Evolutionary conservation across 1,139 yeast genomes (phyloP), one percentile per base, ranked within the genome.

Genomic region (Yamadazyma mexicana): DNA sequence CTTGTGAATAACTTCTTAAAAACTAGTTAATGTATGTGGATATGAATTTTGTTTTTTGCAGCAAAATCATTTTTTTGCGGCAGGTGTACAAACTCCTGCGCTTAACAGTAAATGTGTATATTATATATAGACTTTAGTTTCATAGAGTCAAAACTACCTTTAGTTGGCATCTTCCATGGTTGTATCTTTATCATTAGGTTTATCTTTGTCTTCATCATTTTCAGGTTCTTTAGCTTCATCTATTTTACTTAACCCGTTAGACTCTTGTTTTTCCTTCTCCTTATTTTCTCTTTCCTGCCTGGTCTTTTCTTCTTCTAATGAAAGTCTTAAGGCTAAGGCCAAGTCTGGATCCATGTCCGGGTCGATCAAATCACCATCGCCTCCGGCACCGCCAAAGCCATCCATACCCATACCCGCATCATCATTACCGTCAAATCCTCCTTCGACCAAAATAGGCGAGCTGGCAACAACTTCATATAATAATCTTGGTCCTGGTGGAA

Each of bases 341-440:
- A 92, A 79, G 62, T 94, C 98, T 18, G 98, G 98, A 55, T 92
- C 99, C 81, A 87, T 87, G 50, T 83, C 82, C 22, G 96, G 95
- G 62, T 92, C 98, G 29, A 83, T 77, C 37, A 87, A 83, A 36
- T 71, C 78, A 31, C 71, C 75, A 34, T 75, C 80, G 20, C 73
- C 77, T 27, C 70, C 73, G 32, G 75, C 80, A 40, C 66, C 72
- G 17, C 74, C 79, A 48, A 68, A 73, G 17, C 66, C 74, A 40
- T 64, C 75, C 34, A 58, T 66, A 29, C 71, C 75, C 44, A 53
- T 54, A 40, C 52, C 49, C 23, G 62, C 73, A 24, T 69, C 77
- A 31, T 66, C 66, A 11, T 69, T 73, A 9, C 70, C 71, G 17
- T 75, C 68, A 54, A 61, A 55, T 1, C 74, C 77, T 35, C 72